Evolutionary conservation across 148 eudicot genomes (phyloP).

Genomic region (Polygonum maritimum): DNA sequence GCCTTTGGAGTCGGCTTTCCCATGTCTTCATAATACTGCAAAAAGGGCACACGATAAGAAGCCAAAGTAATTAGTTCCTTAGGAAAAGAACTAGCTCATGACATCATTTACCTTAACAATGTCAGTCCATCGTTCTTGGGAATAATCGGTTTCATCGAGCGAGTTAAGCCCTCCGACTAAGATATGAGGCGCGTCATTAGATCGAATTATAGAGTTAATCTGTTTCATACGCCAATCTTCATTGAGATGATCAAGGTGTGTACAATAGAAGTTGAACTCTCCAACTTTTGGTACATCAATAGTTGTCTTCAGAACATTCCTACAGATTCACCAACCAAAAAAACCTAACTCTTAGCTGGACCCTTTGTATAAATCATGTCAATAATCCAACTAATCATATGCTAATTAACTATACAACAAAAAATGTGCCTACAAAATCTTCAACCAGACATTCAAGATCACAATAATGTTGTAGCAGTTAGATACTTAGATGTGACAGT

Average conservation of each 20-base stretch:
- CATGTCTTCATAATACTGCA: conserved; percentile 80
- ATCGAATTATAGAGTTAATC: conserved; percentile 66
- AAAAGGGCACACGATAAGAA: background rate
- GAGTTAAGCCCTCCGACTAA: conserved; percentile 93
- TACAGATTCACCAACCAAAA: conserved; percentile 13
- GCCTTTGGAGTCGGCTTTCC: conserved; percentile 86
- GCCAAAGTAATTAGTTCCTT: background rate
- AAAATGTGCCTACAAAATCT: background rate
- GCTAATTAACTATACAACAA: background rate
- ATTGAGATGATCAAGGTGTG: conserved; percentile 84
- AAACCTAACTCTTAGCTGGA: conserved; percentile 5
- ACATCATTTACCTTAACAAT: conserved; percentile 47
- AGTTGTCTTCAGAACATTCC: conserved; percentile 88
- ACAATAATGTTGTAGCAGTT: conserved; percentile 8
- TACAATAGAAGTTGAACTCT: conserved; percentile 71
- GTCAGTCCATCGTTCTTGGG: conserved; percentile 91
- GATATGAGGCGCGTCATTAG: conserved; percentile 72
- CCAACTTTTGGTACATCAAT: conserved; percentile 71
- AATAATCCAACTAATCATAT: conserved; percentile 2
- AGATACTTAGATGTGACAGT: conserved; percentile 15
- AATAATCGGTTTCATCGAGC: conserved; percentile 79
- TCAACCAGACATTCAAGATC: background rate
- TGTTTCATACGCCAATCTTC: conserved; percentile 98
- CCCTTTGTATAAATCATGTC: background rate
- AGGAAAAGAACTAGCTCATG: background rate